These are phyloP conservation scores for Acidomyces sp. DNA, from an alignment of 495 filamentous ascomycete genomes.

Conservation along the genomic window DNA sequence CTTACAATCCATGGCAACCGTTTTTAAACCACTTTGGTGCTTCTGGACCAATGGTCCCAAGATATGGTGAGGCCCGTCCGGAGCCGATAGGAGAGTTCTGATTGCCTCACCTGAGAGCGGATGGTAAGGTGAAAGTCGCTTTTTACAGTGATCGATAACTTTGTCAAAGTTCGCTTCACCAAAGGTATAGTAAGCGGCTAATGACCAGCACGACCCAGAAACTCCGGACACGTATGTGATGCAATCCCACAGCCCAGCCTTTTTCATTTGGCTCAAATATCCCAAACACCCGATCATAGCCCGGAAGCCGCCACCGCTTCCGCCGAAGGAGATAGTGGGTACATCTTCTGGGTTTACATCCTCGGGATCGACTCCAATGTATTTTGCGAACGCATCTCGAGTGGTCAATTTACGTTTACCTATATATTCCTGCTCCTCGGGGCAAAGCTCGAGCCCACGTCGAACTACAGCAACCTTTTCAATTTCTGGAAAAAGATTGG, in stretches of 20 bases:
- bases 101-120: slow-evolving; percentile 22
- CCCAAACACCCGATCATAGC: slow-evolving; percentile 24
- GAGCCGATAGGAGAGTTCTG: slow-evolving; percentile 12
- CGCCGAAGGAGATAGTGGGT: slow-evolving; percentile 21
- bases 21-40: slow-evolving; percentile 19
- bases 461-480: slow-evolving; percentile 18
- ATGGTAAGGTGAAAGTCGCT: slow-evolving; percentile 9
- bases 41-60: slow-evolving; percentile 24
- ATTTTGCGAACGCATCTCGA: slow-evolving; percentile 22
- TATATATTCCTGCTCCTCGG: slow-evolving; percentile 19
- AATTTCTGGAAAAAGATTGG: slow-evolving; percentile 21
- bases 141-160: slow-evolving; percentile 9
- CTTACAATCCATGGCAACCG: slow-evolving; percentile 25
- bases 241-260: slow-evolving; percentile 23
- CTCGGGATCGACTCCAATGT: slow-evolving; percentile 19
- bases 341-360: slow-evolving; percentile 24
- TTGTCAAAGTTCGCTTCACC: slow-evolving; percentile 10
- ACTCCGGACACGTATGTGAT: slow-evolving; percentile 24
- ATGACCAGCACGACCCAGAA: slow-evolving; percentile 25
- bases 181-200: slow-evolving; percentile 16
- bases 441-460: slow-evolving; percentile 18
- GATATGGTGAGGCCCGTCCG: slow-evolving; percentile 18
- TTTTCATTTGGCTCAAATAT: slow-evolving; percentile 22
- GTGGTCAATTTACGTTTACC: slow-evolving; percentile 15
- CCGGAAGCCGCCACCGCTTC: slow-evolving; percentile 24